Evolutionary conservation across 176 grass and related monocot genomes (phyloP).

Genomic region (Neostapfia colusana): DNA sequence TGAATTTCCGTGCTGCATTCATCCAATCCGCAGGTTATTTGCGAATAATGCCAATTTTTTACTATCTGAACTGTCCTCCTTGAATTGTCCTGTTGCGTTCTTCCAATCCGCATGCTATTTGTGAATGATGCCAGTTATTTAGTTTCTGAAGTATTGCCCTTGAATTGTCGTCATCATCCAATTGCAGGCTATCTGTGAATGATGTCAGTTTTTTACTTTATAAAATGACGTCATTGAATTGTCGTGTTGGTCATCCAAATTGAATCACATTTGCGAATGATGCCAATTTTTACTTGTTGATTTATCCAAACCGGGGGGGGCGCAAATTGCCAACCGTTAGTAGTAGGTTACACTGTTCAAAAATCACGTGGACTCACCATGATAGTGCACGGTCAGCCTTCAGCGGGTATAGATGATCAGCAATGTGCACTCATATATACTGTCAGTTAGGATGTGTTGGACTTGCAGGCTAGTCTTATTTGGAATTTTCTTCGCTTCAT

Average conservation of each 20-base stretch:
- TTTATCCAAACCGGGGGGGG: neutral
- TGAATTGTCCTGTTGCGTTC: neutral
- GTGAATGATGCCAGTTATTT: neutral
- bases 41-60: no score
- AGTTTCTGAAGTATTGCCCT: neutral
- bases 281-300: neutral
- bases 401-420: neutral
- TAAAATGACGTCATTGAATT: constrained; percentile 8
- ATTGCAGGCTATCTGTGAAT: neutral
- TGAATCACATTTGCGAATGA: neutral
- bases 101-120: neutral
- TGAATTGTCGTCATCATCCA: constrained; percentile 15
- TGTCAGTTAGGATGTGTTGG: neutral
- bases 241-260: neutral
- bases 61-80: no score
- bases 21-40: no score
- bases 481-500: constrained; percentile 3
- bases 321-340: neutral
- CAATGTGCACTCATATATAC: neutral
- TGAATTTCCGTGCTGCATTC: no score
- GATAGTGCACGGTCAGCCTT: neutral
- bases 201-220: constrained; percentile 8
- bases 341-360: neutral
- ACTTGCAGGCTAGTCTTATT: neutral
- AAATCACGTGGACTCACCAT: no score